These are phyloP conservation scores for Prinsepia uniflora DNA, from an alignment of 306 rosid species.

Conservation along the genomic window DNA sequence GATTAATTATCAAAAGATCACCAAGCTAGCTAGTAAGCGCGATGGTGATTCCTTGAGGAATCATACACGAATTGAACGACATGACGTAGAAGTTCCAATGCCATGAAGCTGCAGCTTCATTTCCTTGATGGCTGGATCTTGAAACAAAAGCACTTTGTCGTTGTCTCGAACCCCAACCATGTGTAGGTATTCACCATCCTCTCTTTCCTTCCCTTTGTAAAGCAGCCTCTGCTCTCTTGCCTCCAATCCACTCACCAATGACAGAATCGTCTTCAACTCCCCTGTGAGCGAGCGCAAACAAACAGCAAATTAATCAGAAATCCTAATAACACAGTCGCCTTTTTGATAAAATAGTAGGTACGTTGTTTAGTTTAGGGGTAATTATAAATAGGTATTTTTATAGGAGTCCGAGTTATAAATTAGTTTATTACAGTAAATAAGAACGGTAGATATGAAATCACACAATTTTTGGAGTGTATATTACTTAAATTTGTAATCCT, in stretches of 20 bases:
- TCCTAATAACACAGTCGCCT: no score
- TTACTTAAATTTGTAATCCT: no score
- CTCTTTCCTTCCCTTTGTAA: slow-evolving; percentile 89
- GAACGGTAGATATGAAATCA: no score
- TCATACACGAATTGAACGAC: slow-evolving; percentile 54
- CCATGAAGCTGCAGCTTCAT: slow-evolving; percentile 50
- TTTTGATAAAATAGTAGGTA: no score
- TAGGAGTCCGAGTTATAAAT: no score
- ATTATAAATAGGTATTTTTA: no score
- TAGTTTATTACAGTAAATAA: no score
- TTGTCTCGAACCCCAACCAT: slow-evolving; percentile 93
- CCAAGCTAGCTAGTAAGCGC: neutral
- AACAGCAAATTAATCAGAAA: neutral
- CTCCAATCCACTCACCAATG: slow-evolving; percentile 66
- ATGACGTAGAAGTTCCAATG: slow-evolving; percentile 33
- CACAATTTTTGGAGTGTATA: no score
- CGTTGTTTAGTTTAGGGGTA: no score
- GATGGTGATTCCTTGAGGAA: neutral
- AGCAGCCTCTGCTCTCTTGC: slow-evolving; percentile 78
- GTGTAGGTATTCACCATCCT: slow-evolving; percentile 74
- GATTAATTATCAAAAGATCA: neutral
- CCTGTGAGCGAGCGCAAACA: slow-evolving; percentile 33
- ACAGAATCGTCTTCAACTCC: slow-evolving; percentile 69
- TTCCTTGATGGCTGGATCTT: slow-evolving; percentile 88
- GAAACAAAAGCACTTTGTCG: slow-evolving; percentile 75